phyloP scores from a whole-genome alignment of 2,329 filamentous ascomycete genomes.

The Didymella arachidicola region DNA sequence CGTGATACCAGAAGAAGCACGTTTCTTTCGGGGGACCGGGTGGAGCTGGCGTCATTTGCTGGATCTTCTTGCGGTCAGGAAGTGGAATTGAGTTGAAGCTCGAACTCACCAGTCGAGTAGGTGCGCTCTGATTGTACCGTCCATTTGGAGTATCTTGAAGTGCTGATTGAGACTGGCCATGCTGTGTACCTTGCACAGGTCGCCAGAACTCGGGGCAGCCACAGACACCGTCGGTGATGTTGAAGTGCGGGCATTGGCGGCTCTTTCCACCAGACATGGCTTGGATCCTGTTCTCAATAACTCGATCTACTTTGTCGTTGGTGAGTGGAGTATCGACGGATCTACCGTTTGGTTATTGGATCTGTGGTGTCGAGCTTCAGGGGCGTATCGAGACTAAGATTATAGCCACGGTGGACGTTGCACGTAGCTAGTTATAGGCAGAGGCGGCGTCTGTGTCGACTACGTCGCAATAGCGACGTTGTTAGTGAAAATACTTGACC shows the following conservation, averaged over 20 bases:
- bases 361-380: neutral
- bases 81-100: constrained; percentile 6
- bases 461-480: neutral
- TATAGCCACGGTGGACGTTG: neutral
- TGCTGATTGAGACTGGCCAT: neutral
- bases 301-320: neutral
- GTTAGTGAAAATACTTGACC: neutral
- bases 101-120: neutral
- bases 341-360: neutral
- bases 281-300: neutral
- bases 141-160: neutral
- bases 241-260: constrained; percentile 19
- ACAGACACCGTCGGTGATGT: constrained; percentile 33
- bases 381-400: neutral
- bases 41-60: constrained; percentile 6
- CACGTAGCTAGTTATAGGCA: constrained; percentile 3
- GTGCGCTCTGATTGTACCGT: neutral
- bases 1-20: constrained; percentile 43
- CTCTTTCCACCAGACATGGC: constrained; percentile 9
- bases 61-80: neutral
- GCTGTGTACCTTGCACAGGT: neutral
- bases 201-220: constrained; percentile 39
- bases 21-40: constrained; percentile 29
- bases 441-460: neutral
- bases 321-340: neutral